Base-by-base conservation (phyloP, 805 yeast genomes). In the Cyberlindnera sargentensis region DNA sequence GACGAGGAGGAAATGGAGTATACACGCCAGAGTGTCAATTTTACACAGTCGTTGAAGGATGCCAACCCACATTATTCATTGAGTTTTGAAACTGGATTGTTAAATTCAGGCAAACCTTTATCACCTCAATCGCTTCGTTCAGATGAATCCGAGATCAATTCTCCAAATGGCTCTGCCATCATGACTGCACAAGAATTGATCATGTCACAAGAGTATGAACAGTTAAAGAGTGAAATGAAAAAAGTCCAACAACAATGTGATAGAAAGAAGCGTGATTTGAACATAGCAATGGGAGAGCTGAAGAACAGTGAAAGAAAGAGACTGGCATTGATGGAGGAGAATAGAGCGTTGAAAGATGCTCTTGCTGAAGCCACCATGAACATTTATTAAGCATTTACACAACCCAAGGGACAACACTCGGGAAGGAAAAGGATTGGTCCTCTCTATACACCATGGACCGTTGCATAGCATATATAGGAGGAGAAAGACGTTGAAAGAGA, bases 121-220 rank as follows among this genome's bases (percentile, higher is more conserved):
- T 60, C 69, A 6, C 71, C 71, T 4, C 67, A 56, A 25, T 66
- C 70, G 2, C 44, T 66, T 27, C 52, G 64, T 9, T 64, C 70
- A 8, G 60, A 52, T 46, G 53, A 49, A 15, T 54, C 57, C 8
- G 49, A 34, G 29, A 31, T 44, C 20, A 46, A 44, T 10, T 50
- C 60, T 10, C 60, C 60, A 41, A 39, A 30, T 10, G 31, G 20
- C n/a, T 15, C 15, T 10, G 27, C 28, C 29, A 35, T 28, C 20
- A 15, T 15, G 20, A 35, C 23, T 15, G 31, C 11, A 28, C 20
- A 29, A 25, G 20, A 15, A 15, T 15, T 15, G 20, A 15, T 15
- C 7, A 35, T 29, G 11, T 30, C 34, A 5, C 34, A 29, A 6
- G 46, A 45, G 28, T 36, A 34, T 26, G 46, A 47, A 15, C 31